Conservation (phyloP, 1,139 yeast genomes). For the Saccharomycopsis hybrid region DNA sequence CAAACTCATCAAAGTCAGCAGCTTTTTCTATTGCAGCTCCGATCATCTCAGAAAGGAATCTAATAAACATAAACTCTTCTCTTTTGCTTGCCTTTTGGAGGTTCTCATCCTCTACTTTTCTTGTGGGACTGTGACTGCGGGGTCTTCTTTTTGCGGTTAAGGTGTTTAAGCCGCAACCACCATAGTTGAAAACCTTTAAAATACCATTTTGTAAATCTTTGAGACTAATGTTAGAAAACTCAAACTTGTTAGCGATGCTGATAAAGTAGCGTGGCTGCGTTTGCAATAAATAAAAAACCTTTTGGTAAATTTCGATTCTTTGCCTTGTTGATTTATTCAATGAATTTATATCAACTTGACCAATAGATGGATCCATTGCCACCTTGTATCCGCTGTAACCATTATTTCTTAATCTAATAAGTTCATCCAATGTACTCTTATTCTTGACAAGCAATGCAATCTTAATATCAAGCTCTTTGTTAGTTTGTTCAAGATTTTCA, state of each 20-base stretch:
- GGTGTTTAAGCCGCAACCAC: slow-evolving; percentile 10
- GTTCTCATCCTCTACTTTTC: slow-evolving; percentile 39
- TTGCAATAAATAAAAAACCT: slow-evolving; percentile 74
- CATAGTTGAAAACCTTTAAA: slow-evolving; percentile 13
- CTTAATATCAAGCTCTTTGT: slow-evolving; percentile 77
- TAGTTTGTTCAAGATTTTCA: slow-evolving; percentile 63
- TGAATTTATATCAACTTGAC: slow-evolving; percentile 25
- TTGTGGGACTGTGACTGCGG: slow-evolving; percentile 54
- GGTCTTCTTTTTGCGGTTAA: slow-evolving; percentile 38
- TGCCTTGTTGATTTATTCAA: slow-evolving; percentile 27
- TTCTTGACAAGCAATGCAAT: slow-evolving; percentile 73
- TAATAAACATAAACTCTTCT: slow-evolving; percentile 19
- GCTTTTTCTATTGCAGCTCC: slow-evolving; percentile 23
- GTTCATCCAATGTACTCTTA: slow-evolving; percentile 72
- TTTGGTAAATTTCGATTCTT: slow-evolving; percentile 47
- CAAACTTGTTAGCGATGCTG: slow-evolving; percentile 30
- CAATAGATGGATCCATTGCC: slow-evolving; percentile 24
- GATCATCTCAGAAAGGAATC: slow-evolving; percentile 7
- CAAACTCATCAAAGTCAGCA: slow-evolving; percentile 24
- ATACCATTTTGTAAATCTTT: slow-evolving; percentile 7
- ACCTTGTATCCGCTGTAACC: slow-evolving; percentile 22
- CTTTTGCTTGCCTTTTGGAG: slow-evolving; percentile 1
- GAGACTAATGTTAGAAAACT: neutral
- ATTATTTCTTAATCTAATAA: slow-evolving; percentile 49
- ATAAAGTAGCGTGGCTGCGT: slow-evolving; percentile 75